A percentile compares a stretch with the other conserved stretches of the same genome.
Conservation (phyloP, 2,329 filamentous ascomycete genomes). For the Cercospora sesami region DNA sequence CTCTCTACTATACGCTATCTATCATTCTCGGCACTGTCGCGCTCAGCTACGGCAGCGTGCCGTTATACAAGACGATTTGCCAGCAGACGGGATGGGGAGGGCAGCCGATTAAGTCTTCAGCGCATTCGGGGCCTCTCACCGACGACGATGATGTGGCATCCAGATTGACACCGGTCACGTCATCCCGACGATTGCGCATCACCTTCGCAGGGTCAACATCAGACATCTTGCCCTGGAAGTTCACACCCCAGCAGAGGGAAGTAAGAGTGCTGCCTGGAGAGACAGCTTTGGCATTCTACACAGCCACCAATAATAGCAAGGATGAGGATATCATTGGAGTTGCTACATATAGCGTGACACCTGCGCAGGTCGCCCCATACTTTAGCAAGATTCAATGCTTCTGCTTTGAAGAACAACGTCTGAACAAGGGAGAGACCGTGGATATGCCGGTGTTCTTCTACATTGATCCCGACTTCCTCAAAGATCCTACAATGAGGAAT, state of each 20-base stretch:
- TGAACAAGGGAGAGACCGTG: constrained; percentile 93
- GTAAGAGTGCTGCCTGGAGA: constrained; percentile 93
- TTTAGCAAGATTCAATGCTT: constrained; percentile 99
- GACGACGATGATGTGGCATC: constrained; percentile 55
- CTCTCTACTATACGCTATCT: constrained; percentile 71
- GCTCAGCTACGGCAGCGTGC: constrained; percentile 79
- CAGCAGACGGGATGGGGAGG: constrained; percentile 89
- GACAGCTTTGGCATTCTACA: constrained; percentile 96
- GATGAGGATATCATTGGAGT: constrained; percentile 91
- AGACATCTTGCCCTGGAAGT: constrained; percentile 95
- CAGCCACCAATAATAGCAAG: constrained; percentile 84
- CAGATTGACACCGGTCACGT: constrained; percentile 76
- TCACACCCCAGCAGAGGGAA: constrained; percentile 93
- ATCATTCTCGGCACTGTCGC: constrained; percentile 77
- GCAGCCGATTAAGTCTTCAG: constrained; percentile 80
- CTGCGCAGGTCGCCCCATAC: constrained; percentile 91
- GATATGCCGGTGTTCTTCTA: constrained; percentile 99
- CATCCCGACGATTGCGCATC: constrained; percentile 82
- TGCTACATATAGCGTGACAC: constrained; percentile 95
- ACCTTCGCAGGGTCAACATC: constrained; percentile 96
- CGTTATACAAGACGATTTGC: constrained; percentile 88
- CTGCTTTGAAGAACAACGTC: constrained; percentile 92
- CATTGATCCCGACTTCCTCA: constrained; percentile 91
- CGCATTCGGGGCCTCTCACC: constrained; percentile 73
- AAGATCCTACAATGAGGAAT: constrained; percentile 87